Evolutionary conservation across 2,329 filamentous ascomycete genomes (phyloP).

Genomic region (Monosporascus sp.): DNA sequence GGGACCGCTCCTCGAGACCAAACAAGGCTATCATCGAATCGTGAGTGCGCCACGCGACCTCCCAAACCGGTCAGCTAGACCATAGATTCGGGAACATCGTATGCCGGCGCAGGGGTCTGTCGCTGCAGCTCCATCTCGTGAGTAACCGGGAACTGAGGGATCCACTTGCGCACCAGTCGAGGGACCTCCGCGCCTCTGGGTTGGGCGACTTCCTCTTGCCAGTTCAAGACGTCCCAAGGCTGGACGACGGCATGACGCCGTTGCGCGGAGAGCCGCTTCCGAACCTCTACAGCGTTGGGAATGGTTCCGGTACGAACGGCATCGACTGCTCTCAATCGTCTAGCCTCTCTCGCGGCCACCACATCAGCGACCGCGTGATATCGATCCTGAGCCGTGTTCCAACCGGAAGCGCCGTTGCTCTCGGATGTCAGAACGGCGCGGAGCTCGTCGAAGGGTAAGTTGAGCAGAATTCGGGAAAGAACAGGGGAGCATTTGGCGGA

Average conservation of each 20-base stretch:
- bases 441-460: slow-evolving; percentile 62
- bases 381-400: slow-evolving; percentile 41
- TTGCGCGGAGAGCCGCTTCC: slow-evolving; percentile 28
- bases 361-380: slow-evolving; percentile 44
- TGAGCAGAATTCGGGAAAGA: slow-evolving; percentile 63
- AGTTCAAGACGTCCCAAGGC: slow-evolving; percentile 43
- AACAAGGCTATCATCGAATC: slow-evolving; percentile 17
- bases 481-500: slow-evolving; percentile 36
- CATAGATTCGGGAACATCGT: slow-evolving; percentile 21
- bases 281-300: slow-evolving; percentile 29
- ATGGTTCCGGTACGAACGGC: slow-evolving; percentile 33
- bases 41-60: slow-evolving; percentile 11
- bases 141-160: slow-evolving; percentile 27
- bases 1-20: slow-evolving; percentile 8
- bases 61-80: slow-evolving; percentile 18
- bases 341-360: slow-evolving; percentile 52
- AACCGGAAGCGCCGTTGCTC: slow-evolving; percentile 46
- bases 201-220: slow-evolving; percentile 39
- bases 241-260: slow-evolving; percentile 34
- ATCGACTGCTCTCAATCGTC: slow-evolving; percentile 42
- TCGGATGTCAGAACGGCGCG: slow-evolving; percentile 60
- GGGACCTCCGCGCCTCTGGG: slow-evolving; percentile 36
- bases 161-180: slow-evolving; percentile 39
- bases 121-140: slow-evolving; percentile 11
- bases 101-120: slow-evolving; percentile 9